Evolutionary conservation across 2,329 filamentous ascomycete genomes (phyloP), one percentile per base, ranked within the genome.

Genomic region (Verticillium tricorpus): DNA sequence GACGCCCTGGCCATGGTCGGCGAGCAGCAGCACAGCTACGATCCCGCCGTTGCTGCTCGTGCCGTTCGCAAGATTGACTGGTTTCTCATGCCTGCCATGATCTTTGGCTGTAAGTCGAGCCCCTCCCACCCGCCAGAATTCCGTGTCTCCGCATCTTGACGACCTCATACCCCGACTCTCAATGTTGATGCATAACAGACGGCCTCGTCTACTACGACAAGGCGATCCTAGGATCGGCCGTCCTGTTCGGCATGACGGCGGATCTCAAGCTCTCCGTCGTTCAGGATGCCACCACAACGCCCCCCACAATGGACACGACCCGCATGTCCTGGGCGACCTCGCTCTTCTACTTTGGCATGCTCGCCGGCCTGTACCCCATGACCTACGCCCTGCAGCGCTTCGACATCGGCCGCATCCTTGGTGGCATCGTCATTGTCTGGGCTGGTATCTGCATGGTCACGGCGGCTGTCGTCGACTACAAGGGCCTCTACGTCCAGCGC

Each of bases 341-440:
- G 0, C 80, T 92, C 68, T 92, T 93, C 77, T 93, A 92, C 77
- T 92, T 93, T 67, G 90, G 90, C 40, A 90, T 91, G 88, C 80
- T 93, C 2, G 86, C 84, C 0, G 90, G 90, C 0, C 77, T 90
- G 3, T 92, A 91, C 64, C 90, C 89, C 1, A 86, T 92, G 83
- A 88, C 88, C 0, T 91, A 89, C 63, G 78, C 84, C 0, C 78
- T 91, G 1, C 90, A 93, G 72, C 83, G 85, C 22, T 90, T 91
- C 76, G 79, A 85, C 63, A 80, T 86, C 1, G 83, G 86, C n/a
- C 80, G 82, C 56, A 83, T 89, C 1, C 80, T 93, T 2, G 88
- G 89, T 14, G 77, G 69, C 14, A 77, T 88, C 2, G 86, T 91
- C 2, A 74, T 90, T 58, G 60, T 89, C 7, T 92, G 90, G 90